Base-by-base conservation (phyloP, 768 basidiomycete genomes). In the Trametes gibbosa region DNA sequence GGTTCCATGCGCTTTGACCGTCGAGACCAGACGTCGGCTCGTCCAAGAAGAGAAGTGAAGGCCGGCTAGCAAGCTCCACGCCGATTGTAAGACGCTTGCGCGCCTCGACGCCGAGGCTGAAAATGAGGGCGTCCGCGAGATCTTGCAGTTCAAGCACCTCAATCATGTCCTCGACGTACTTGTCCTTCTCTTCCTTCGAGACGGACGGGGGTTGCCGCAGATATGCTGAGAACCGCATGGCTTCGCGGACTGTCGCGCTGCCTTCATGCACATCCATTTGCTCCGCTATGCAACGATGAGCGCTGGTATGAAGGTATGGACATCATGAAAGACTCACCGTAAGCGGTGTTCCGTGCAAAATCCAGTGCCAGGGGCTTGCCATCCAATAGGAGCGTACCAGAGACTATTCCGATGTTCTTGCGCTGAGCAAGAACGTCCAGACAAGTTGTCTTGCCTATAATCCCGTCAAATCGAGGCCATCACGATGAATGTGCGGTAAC, bases 81-180 rank as follows among this genome's bases (percentile, higher is more conserved):
- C 91, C 94, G 65, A 95, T 95, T 1, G 93, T 95, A 23, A 94
- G 79, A 10, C 92, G 86, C 70, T 95, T 95, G 61, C 91, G 81
- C 8, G 87, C 84, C 64, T 87, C 88, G 23, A 84, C 79, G 52
- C 78, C 79, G 35, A 90, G 77, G 63, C 81, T 84, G 69, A 83
- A 83, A 16, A 95, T 88, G 64, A 95, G 77, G 0, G 90, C 92
- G 64, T 95, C 92, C 1, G 91, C 85, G 1, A 89, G 75, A 68
- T 92, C 86, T 65, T 94, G 90, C 27, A 95, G 77, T 70, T 93
- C 93, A 27, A 93, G 79, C 14, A 95, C 78, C 67, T 91, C 85
- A 47, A 95, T 86, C 72, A 89, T 87, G 71, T 87, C 92, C 72
- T 90, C 88, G 39, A 89, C 87, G 53, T 93, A 93, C 34, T 75